These are phyloP conservation scores for Paratinospora sagittata DNA, from an alignment of 164 flowering plant species.

Conservation along the genomic window DNA sequence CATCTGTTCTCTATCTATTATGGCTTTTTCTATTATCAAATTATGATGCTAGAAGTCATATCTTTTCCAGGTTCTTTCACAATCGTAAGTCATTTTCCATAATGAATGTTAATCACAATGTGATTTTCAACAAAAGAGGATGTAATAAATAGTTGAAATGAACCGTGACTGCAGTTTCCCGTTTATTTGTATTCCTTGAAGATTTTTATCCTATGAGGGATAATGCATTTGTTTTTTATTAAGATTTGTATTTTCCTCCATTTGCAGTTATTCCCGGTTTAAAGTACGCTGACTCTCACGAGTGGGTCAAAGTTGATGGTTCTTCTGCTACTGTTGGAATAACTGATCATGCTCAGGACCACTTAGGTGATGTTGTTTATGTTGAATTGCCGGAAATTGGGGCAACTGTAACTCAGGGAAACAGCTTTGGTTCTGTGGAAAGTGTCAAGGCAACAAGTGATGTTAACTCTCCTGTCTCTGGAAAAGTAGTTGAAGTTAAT, in stretches of 20 bases:
- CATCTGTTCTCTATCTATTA: background rate
- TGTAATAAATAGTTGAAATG: no score
- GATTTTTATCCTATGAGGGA: background rate
- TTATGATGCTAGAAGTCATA: background rate
- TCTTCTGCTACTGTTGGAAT: constrained; percentile 57
- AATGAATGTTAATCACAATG: no score
- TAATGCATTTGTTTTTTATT: background rate
- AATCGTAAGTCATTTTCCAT: background rate
- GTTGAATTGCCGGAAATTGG: constrained; percentile 96
- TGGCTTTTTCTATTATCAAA: background rate
- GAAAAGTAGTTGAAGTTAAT: constrained; percentile 80
- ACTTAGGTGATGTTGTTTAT: constrained; percentile 93
- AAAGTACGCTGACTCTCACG: constrained; percentile 65
- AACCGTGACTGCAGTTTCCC: no score
- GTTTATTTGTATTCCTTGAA: no score
- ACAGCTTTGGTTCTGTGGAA: constrained; percentile 89
- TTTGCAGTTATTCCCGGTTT: constrained; percentile 62
- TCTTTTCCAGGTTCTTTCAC: background rate
- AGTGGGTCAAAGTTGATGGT: constrained; percentile 72
- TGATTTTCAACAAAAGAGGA: no score
- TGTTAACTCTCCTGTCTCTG: constrained; percentile 83
- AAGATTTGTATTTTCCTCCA: background rate
- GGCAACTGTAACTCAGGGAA: constrained; percentile 50
- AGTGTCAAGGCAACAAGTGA: constrained; percentile 99
- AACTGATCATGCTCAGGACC: constrained; percentile 85